phyloP scores from a whole-genome alignment of 129 eudicot genomes.

The Sambucus nigra region DNA sequence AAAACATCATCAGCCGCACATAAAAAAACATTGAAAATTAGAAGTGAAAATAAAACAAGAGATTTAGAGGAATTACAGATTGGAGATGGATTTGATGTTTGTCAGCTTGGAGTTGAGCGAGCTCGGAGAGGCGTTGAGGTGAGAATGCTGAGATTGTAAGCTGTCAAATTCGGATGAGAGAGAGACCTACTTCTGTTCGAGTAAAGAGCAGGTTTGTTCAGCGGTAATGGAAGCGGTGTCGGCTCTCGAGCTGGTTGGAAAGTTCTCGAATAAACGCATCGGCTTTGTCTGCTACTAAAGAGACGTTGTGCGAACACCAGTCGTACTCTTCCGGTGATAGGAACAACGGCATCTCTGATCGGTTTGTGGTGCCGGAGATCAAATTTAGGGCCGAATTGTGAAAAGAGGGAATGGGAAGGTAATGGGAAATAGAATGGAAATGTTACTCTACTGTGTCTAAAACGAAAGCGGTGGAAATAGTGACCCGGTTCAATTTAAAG shows the following conservation, averaged over 20 bases:
- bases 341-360: slow-evolving; percentile 70
- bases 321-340: slow-evolving; percentile 67
- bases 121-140: slow-evolving; percentile 35
- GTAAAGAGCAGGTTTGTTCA: slow-evolving; percentile 81
- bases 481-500: no score
- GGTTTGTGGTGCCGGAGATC: no score
- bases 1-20: no score
- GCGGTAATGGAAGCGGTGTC: slow-evolving; percentile 88
- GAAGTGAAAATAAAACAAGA: background rate
- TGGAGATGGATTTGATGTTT: slow-evolving; percentile 59
- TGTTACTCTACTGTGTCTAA: no score
- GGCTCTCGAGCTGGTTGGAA: slow-evolving; percentile 55
- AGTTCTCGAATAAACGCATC: slow-evolving; percentile 58
- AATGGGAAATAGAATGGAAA: no score
- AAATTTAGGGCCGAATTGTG: no score
- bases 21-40: no score
- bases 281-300: slow-evolving; percentile 67
- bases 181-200: slow-evolving; percentile 76
- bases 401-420: no score
- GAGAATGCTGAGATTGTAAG: slow-evolving; percentile 46
- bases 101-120: slow-evolving; percentile 54
- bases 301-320: slow-evolving; percentile 45
- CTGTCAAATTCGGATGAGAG: slow-evolving; percentile 47
- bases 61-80: slow-evolving; percentile 40
- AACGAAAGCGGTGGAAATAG: no score